Base-by-base conservation (phyloP, 2,329 filamentous ascomycete species). In the Fusarium brevicatenulatum region DNA sequence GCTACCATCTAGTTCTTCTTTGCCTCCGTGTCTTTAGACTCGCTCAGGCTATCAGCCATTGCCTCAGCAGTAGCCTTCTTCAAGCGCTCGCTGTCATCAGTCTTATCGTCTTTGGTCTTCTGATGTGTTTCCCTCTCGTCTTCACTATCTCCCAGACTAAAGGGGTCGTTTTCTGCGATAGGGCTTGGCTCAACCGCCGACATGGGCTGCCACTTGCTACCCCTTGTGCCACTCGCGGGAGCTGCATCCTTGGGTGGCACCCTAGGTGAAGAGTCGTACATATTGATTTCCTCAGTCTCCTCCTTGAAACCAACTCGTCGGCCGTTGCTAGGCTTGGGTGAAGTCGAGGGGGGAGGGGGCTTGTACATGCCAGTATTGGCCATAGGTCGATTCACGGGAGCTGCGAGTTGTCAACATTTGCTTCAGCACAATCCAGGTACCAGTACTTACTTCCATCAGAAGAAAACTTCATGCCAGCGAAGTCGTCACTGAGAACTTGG, bases 161-260 rank as follows among this genome's bases (percentile, higher is more conserved):
- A 99, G 0, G 96, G 96, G 79, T 99, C 96, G 77, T 97, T 95
- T 76, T 98, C 95, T 18, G 89, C 88, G 70, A 97, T 92, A 19
- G 95, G 95, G 71, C 90, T 92, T 2, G 95, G 94, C 55, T 97
- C 72, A 19, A 98, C 91, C 0, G 92, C 88, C 18, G 95, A 94
- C 76, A 99, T 85, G 15, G 96, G 95, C 82, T 99, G 95, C 96
- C 96, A 99, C 85, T 99, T 99, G 88, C 95, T 98, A 50, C 89
- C 83, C 84, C 95, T 96, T 73, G 85, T 83, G 53, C 86, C 85
- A n/a, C 85, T 81, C 30, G 80, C 80, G 39, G 83, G 78, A 36
- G 81, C 78, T 68, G 75, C 82, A 79, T 86, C 90, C 82, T 87
- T 90, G 74, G 85, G 85, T 34, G 82, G 86, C 58, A 84, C 83